These are phyloP conservation scores for Gnomoniopsis smithogilvyi DNA, from an alignment of 2,329 filamentous ascomycete species.

Conservation along the genomic window DNA sequence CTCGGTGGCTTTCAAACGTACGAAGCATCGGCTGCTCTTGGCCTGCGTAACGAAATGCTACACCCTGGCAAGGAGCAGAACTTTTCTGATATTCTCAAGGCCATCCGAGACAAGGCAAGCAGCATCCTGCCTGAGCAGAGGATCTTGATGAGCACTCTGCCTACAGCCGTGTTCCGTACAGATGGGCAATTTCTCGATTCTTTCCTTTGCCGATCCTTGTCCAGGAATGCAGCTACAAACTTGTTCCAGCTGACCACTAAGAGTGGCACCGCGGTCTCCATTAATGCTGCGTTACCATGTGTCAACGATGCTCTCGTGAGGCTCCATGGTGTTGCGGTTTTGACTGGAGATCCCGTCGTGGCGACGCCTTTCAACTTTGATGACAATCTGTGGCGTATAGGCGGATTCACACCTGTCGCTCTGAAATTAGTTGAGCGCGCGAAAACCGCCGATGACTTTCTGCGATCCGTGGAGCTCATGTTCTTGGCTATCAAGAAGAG, in stretches of 20 bases:
- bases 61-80: slow-evolving; percentile 86
- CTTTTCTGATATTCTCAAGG: slow-evolving; percentile 89
- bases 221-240: slow-evolving; percentile 64
- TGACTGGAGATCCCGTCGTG: slow-evolving; percentile 81
- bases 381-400: slow-evolving; percentile 87
- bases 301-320: slow-evolving; percentile 86
- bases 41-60: slow-evolving; percentile 85
- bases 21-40: slow-evolving; percentile 83
- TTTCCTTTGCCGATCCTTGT: slow-evolving; percentile 72
- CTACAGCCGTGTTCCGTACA: slow-evolving; percentile 75
- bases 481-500: slow-evolving; percentile 84
- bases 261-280: slow-evolving; percentile 73
- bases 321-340: slow-evolving; percentile 73
- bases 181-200: slow-evolving; percentile 77
- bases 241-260: slow-evolving; percentile 68
- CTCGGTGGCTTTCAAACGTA: slow-evolving; percentile 96
- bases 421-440: slow-evolving; percentile 82
- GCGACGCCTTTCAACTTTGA: slow-evolving; percentile 81
- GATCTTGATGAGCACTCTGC: slow-evolving; percentile 79
- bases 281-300: slow-evolving; percentile 84
- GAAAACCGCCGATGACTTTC: slow-evolving; percentile 63
- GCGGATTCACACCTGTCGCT: slow-evolving; percentile 84
- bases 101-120: slow-evolving; percentile 82
- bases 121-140: slow-evolving; percentile 76
- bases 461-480: slow-evolving; percentile 77